Conservation (phyloP, 495 filamentous ascomycete species). For the Pseudevernia furfuracea region DNA sequence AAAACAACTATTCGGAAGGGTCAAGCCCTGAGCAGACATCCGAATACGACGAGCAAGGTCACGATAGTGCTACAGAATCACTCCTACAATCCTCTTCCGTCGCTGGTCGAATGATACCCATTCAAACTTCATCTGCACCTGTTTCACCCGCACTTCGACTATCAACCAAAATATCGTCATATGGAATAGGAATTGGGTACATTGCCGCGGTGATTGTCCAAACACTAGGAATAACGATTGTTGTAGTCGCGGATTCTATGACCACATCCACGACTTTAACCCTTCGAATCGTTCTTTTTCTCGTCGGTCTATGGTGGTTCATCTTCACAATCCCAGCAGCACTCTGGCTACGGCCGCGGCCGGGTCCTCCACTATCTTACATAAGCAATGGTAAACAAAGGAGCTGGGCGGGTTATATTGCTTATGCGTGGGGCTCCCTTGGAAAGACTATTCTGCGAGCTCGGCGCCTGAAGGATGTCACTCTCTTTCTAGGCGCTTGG, state of each 20-base stretch:
- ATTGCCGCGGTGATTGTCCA: constrained; percentile 75
- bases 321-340: constrained; percentile 82
- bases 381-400: constrained; percentile 35
- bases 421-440: constrained; percentile 77
- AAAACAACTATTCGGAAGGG: constrained; percentile 23
- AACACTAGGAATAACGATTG: constrained; percentile 62
- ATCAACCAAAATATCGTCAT: constrained; percentile 78
- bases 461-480: constrained; percentile 70
- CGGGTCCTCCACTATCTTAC: constrained; percentile 65
- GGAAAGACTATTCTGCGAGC: constrained; percentile 72
- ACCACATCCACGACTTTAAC: constrained; percentile 70
- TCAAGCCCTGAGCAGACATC: constrained; percentile 19
- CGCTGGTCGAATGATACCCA: background rate
- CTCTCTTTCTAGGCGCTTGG: constrained; percentile 86
- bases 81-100: constrained; percentile 26
- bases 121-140: background rate
- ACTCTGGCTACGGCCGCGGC: constrained; percentile 82
- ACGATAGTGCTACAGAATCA: constrained; percentile 39
- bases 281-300: constrained; percentile 72
- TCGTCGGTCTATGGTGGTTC: constrained; percentile 93
- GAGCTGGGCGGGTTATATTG: constrained; percentile 56
- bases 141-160: constrained; percentile 60
- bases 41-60: constrained; percentile 13
- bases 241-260: constrained; percentile 54
- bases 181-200: constrained; percentile 87